A percentile compares a stretch with the other conserved stretches of the same genome.
phyloP scores from a whole-genome alignment of 768 basidiomycete genomes.

The Pleurotus cornucopiae region DNA sequence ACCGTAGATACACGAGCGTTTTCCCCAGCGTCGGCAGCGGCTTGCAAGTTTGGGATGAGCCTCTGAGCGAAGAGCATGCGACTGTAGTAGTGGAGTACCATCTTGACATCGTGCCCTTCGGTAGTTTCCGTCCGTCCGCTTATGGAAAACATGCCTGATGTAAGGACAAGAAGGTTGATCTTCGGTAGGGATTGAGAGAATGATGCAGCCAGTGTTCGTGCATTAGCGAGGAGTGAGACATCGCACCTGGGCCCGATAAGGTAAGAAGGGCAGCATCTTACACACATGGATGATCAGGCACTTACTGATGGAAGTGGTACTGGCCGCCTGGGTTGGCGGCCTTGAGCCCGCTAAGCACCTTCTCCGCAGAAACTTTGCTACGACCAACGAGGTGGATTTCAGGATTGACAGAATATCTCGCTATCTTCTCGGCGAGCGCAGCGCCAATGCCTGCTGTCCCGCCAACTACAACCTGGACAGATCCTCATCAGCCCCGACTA shows the following conservation, averaged over 20 bases:
- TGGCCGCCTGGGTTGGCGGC: background rate
- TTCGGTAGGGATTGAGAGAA: constrained; percentile 24
- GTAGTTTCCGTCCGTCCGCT: constrained; percentile 35
- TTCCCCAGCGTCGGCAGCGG: constrained; percentile 34
- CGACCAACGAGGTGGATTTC: constrained; percentile 1
- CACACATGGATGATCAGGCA: background rate
- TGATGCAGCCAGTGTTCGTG: background rate
- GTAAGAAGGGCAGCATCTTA: background rate
- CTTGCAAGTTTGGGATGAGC: constrained; percentile 37
- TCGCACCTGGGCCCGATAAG: background rate
- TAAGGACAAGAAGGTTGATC: constrained; percentile 50
- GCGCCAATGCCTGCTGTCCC: constrained; percentile 3
- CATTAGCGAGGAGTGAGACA: background rate
- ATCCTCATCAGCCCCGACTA: background rate
- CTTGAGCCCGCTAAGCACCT: background rate
- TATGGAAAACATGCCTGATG: constrained; percentile 36
- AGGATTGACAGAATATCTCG: background rate
- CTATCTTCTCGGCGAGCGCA: constrained; percentile 2
- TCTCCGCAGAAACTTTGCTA: background rate
- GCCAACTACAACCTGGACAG: background rate
- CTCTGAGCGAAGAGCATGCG: constrained; percentile 48
- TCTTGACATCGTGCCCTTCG: constrained; percentile 40
- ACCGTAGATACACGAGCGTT: constrained; percentile 47
- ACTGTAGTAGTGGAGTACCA: constrained; percentile 47
- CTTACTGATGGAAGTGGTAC: constrained; percentile 2